A percentile compares a stretch with the other conserved stretches of the same genome.
Conservation (phyloP, 2,329 filamentous ascomycete species). For the Stachybotrys elegans region DNA sequence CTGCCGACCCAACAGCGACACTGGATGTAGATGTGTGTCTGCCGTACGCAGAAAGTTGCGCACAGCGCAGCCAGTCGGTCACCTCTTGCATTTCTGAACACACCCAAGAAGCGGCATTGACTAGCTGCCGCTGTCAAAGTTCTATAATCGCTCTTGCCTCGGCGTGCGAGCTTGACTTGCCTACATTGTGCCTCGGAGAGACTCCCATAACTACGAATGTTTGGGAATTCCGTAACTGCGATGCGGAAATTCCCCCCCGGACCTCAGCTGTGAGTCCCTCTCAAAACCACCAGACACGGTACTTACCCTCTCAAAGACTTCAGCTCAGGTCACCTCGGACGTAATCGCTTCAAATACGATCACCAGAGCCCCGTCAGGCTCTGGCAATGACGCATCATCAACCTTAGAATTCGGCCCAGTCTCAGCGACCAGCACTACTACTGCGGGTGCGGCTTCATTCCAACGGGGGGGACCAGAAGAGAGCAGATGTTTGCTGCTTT, state of each 20-base stretch:
- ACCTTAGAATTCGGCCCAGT: background rate
- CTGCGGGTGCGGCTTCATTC: too few relatives aligned
- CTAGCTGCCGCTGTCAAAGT: slow-evolving; percentile 8
- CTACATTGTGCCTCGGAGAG: background rate
- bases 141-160: slow-evolving; percentile 7
- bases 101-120: slow-evolving; percentile 1
- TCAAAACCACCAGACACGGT: background rate
- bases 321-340: background rate
- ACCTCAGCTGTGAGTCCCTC: background rate
- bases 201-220: slow-evolving; percentile 1
- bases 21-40: slow-evolving; percentile 6
- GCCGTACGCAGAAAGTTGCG: slow-evolving; percentile 6
- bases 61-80: slow-evolving; percentile 4
- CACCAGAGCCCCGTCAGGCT: background rate
- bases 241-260: background rate
- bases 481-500: too few relatives aligned
- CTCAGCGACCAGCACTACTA: background rate
- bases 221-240: slow-evolving; percentile 10
- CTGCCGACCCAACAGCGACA: slow-evolving; percentile 4
- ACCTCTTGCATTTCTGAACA: slow-evolving; percentile 5
- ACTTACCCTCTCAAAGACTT: background rate
- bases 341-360: background rate
- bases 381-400: background rate
- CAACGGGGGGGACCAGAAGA: too few relatives aligned
- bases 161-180: slow-evolving; percentile 7